Base-by-base conservation (phyloP, 2,329 filamentous ascomycete species). In the Fusarium annulatum region DNA sequence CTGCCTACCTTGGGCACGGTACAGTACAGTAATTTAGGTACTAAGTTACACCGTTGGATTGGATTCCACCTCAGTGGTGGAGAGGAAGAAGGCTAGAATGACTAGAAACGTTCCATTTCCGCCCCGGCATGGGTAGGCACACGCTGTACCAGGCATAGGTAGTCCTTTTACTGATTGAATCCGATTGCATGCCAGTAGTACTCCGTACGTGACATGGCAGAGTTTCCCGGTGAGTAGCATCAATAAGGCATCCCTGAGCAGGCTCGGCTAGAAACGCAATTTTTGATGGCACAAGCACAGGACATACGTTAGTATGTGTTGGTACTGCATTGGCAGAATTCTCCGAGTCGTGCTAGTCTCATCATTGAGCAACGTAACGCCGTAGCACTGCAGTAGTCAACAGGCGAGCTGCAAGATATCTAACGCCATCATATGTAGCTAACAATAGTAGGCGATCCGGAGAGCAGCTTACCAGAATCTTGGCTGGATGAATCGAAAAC, bases 321-420 rank as follows among this genome's bases (percentile, higher is more conserved):
- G 58, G 61, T 51, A 57, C 61, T 67, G 63, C 69, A 60, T 63
- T 74, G 64, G 59, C 68, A 78, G 66, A 78, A 77, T 77, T 78
- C 76, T 77, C 76, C 76, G 76, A 78, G 56, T 69, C 58, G 64
- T 76, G 65, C 52, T 42, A 66, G 65, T 61, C 60, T 51, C 55
- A 73, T 69, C 53, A 64, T 63, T 67, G 67, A 74, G 59, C 56
- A 36, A 76, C 61, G 51, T 67, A 36, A 77, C 61, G 61, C 46
- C 42, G 63, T 67, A 43, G 30, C 30, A 71, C 71, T 48, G 39
- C 59, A 63, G 56, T 41, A 57, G 58, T 43, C 34, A 45, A 58
- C 58, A 64, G 39, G 49, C 59, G 55, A 55, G 42, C 59, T 60
- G 55, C 55, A 33, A 43, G 56, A 61, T 52, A 39, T 41, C 19